phyloP scores from a whole-genome alignment of 805 yeast species.

The Saturnispora quitensis region DNA sequence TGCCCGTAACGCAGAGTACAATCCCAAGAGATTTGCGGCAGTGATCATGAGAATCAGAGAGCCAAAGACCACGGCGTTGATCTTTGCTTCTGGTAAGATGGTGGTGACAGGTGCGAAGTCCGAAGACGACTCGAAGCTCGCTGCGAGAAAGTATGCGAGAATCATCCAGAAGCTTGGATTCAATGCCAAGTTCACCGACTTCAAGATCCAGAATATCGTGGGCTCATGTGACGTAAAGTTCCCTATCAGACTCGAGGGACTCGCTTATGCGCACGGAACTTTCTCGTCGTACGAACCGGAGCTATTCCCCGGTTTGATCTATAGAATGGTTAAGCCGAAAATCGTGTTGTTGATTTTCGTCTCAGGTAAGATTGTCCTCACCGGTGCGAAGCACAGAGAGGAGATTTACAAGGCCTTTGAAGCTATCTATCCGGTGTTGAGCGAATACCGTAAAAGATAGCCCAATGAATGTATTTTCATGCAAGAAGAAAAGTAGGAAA shows the following conservation, averaged over 20 bases:
- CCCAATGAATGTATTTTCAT: too few relatives aligned
- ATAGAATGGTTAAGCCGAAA: conserved; percentile 99
- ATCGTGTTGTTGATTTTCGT: conserved; percentile 93
- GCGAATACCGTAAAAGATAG: conserved; percentile 78
- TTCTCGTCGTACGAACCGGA: conserved; percentile 98
- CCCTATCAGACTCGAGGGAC: conserved; percentile 93
- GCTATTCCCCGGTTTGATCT: conserved; percentile 93
- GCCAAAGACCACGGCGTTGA: conserved; percentile 95
- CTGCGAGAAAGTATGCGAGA: conserved; percentile 95
- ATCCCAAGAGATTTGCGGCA: conserved; percentile 98
- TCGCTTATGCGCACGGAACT: conserved; percentile 97
- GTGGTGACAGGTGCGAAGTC: conserved; percentile 99
- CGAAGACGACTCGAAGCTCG: conserved; percentile 96
- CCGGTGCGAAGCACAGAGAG: conserved; percentile 98
- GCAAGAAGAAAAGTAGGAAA: not conserved
- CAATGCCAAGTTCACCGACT: conserved; percentile 95
- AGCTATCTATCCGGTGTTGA: conserved; percentile 95
- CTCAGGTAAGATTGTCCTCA: conserved; percentile 92
- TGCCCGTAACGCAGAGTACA: conserved; percentile 98
- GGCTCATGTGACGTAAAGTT: conserved; percentile 98
- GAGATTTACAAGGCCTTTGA: conserved; percentile 98
- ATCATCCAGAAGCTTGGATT: conserved; percentile 96
- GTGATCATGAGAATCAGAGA: conserved; percentile 99
- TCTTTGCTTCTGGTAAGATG: conserved; percentile 98
- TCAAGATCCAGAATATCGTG: conserved; percentile 95